Conservation (phyloP, 1,284 basidiomycete genomes). For the Boletellus dicymbophilus region DNA sequence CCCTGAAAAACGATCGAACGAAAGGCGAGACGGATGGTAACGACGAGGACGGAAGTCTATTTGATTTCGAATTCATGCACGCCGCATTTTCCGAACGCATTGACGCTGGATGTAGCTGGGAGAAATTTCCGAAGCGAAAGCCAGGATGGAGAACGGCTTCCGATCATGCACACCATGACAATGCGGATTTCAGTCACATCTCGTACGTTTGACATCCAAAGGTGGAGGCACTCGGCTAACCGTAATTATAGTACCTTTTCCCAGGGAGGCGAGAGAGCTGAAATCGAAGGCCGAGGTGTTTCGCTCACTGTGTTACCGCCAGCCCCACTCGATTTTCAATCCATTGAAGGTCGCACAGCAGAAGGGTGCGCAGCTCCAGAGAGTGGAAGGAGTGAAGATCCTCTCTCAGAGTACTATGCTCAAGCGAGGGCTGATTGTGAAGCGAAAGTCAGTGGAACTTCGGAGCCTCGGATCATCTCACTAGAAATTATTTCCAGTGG, state of each 20-base stretch:
- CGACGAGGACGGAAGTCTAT: constrained; percentile 9
- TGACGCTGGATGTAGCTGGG: constrained; percentile 39
- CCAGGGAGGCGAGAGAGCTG: constrained; percentile 25
- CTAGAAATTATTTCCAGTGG: constrained; percentile 19
- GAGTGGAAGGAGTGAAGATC: constrained; percentile 41
- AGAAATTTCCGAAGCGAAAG: constrained; percentile 8
- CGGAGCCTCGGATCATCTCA: background rate
- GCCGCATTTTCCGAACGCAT: constrained; percentile 50
- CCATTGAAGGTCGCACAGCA: constrained; percentile 4
- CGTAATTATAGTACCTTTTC: constrained; percentile 36
- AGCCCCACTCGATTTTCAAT: constrained; percentile 23
- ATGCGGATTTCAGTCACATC: constrained; percentile 38
- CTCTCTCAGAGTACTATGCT: constrained; percentile 62
- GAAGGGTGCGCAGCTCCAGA: constrained; percentile 2
- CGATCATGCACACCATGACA: constrained; percentile 13
- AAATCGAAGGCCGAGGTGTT: background rate
- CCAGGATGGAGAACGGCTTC: background rate
- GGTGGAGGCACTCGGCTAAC: no score
- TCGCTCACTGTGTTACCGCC: constrained; percentile 27
- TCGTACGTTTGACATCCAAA: constrained; percentile 42
- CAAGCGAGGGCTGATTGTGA: constrained; percentile 52
- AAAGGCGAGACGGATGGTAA: constrained; percentile 1
- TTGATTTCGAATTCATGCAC: constrained; percentile 44
- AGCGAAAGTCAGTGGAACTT: constrained; percentile 36
- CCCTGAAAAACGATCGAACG: background rate